phyloP scores from a whole-genome alignment of 441 rosid species.

The Melastoma candidum region DNA sequence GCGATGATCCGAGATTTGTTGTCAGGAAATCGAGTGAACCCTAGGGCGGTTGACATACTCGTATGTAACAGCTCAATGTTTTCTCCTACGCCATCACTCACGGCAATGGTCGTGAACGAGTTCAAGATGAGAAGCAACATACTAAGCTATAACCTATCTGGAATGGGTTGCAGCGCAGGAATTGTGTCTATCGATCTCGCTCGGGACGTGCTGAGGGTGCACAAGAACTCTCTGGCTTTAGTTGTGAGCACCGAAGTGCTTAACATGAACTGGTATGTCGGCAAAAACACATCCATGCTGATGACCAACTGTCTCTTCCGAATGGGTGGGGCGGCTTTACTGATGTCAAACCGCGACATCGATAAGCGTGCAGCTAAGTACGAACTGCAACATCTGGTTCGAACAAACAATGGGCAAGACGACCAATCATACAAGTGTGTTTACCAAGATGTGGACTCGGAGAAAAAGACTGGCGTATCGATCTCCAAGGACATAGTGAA shows the following conservation, averaged over 20 bases:
- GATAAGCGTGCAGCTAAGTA: conserved; percentile 63
- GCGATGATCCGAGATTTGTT: conserved; percentile 65
- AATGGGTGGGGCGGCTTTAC: conserved; percentile 80
- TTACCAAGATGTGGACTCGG: conserved; percentile 69
- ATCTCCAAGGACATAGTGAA: conserved; percentile 86
- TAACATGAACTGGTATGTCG: conserved; percentile 72
- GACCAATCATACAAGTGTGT: conserved; percentile 75
- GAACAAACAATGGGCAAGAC: conserved; percentile 80
- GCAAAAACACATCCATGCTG: conserved; percentile 80
- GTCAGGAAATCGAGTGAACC: conserved; percentile 52
- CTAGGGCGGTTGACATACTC: conserved; percentile 71
- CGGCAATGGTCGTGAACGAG: conserved; percentile 85
- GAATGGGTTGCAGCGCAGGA: conserved; percentile 96
- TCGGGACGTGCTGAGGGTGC: conserved; percentile 69
- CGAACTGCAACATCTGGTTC: conserved; percentile 59
- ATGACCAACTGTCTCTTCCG: conserved; percentile 92
- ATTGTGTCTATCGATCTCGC: conserved; percentile 69
- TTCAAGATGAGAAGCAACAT: conserved; percentile 85
- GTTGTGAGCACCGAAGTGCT: conserved; percentile 87
- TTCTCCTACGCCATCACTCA: conserved; percentile 80
- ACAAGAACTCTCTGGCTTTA: conserved; percentile 72
- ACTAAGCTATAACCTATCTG: conserved; percentile 82
- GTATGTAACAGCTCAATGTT: conserved; percentile 79
- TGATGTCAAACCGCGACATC: conserved; percentile 59
- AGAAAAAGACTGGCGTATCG: conserved; percentile 63